phyloP scores from a whole-genome alignment of 495 filamentous ascomycete species.

The Aspergillus indologenus region DNA sequence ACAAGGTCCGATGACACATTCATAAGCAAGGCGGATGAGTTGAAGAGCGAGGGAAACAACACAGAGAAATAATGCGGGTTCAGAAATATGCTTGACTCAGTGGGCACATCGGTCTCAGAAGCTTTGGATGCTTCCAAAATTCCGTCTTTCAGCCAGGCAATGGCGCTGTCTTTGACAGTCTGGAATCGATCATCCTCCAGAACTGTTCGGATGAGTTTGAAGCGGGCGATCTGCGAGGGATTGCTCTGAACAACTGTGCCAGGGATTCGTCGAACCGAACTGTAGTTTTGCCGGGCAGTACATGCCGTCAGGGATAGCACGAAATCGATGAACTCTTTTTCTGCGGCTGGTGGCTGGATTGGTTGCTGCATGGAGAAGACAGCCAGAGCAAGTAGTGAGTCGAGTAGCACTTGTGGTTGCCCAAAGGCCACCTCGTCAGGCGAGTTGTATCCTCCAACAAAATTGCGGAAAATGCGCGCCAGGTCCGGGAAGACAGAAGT shows the following conservation, averaged over 20 bases:
- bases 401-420: constrained; percentile 40
- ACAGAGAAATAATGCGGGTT: constrained; percentile 52
- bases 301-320: constrained; percentile 64
- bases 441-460: constrained; percentile 49
- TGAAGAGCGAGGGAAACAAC: constrained; percentile 39
- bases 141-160: constrained; percentile 87
- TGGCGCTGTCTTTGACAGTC: constrained; percentile 73
- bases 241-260: constrained; percentile 71
- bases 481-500: constrained; percentile 66
- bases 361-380: constrained; percentile 28
- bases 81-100: constrained; percentile 26
- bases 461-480: constrained; percentile 54
- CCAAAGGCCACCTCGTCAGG: constrained; percentile 41
- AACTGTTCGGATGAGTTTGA: constrained; percentile 75
- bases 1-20: constrained; percentile 32
- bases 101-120: constrained; percentile 1
- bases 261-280: constrained; percentile 71
- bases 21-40: constrained; percentile 20
- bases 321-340: constrained; percentile 38
- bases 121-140: constrained; percentile 51
- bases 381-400: constrained; percentile 39
- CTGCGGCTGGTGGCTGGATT: constrained; percentile 23
- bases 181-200: constrained; percentile 72
- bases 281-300: constrained; percentile 63
- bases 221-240: constrained; percentile 63